These are phyloP conservation scores for Cercospora sp. DNA, from an alignment of 2,329 filamentous ascomycete genomes.

Conservation along the genomic window DNA sequence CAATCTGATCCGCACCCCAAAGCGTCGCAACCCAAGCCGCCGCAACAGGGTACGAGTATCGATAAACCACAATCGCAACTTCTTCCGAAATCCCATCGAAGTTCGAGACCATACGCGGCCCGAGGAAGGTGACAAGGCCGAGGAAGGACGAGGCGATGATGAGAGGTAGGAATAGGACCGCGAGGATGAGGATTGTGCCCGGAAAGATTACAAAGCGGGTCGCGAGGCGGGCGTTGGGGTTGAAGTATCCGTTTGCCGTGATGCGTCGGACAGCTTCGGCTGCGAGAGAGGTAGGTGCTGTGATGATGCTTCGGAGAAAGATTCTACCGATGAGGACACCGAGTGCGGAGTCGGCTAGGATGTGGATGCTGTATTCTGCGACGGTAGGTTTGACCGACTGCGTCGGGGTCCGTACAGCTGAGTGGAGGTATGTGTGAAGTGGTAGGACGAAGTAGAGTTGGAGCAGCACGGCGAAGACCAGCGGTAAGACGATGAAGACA, in stretches of 20 bases:
- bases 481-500: conserved; percentile 75
- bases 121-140: conserved; percentile 8
- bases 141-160: conserved; percentile 57
- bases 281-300: conserved; percentile 68
- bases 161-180: conserved; percentile 66
- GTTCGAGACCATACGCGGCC: conserved; percentile 7
- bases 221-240: conserved; percentile 75
- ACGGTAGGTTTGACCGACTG: background rate
- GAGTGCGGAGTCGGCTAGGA: conserved; percentile 92
- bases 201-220: conserved; percentile 88
- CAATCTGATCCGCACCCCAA: conserved; percentile 37
- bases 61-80: conserved; percentile 49
- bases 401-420: conserved; percentile 2
- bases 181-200: conserved; percentile 58
- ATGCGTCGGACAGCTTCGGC: conserved; percentile 72
- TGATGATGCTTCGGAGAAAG: conserved; percentile 65
- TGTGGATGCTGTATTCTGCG: conserved; percentile 69
- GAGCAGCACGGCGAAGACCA: conserved; percentile 74
- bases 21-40: conserved; percentile 19
- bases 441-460: conserved; percentile 90
- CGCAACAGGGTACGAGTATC: conserved; percentile 70
- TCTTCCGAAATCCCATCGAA: conserved; percentile 2
- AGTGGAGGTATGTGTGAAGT: conserved; percentile 70
- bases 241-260: conserved; percentile 67
- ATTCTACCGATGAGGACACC: conserved; percentile 89